Evolutionary conservation across 305 asterid genomes (phyloP), one percentile per base, ranked within the genome.

Genomic region (Rubia occidens): DNA sequence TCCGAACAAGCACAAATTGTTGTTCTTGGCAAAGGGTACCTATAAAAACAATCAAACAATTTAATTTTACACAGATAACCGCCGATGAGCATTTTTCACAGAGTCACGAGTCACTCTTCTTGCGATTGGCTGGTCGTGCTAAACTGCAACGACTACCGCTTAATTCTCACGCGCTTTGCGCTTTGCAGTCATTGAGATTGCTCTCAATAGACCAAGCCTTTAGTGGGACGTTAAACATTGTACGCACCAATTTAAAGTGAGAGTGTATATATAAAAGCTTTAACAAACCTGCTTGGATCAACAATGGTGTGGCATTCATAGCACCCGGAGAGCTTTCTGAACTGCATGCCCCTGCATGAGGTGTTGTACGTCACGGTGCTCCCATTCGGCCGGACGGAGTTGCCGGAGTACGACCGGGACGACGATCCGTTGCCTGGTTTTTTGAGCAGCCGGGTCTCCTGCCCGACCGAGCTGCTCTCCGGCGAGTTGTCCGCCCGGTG

Each of bases 251-350:
- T n/a, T n/a, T n/a, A n/a, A n/a, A n/a, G n/a, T n/a, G n/a, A n/a
- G n/a, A n/a, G n/a, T n/a, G n/a, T n/a, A n/a, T n/a, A n/a, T n/a
- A n/a, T n/a, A 29, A 29, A 17, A 15, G 54, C 3, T 47, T 14
- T 47, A 0, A 24, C 44, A 0, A 71, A 90, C 96, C 97, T 83
- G 83, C 78, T 77, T 51, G 96, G 91, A 74, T 92, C 96, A 76
- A 91, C 85, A 24, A 88, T 79, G 68, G 87, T 73, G 74, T 84
- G 98, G 65, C 98, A 92, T 76, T 92, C 98, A 39, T 89, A 88
- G 61, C 98, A 92, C 15, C 98, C 95, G 14, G 96, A 89, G 2
- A 92, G 90, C 87, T 89, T 89, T 72, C 95, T 79, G 18, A 91
- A 71, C 76, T 83, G 97, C 85, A 85, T 86, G 75, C 89, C 89